Base-by-base conservation (phyloP, 2,329 filamentous ascomycete genomes). In the Lizonia empirigonia region DNA sequence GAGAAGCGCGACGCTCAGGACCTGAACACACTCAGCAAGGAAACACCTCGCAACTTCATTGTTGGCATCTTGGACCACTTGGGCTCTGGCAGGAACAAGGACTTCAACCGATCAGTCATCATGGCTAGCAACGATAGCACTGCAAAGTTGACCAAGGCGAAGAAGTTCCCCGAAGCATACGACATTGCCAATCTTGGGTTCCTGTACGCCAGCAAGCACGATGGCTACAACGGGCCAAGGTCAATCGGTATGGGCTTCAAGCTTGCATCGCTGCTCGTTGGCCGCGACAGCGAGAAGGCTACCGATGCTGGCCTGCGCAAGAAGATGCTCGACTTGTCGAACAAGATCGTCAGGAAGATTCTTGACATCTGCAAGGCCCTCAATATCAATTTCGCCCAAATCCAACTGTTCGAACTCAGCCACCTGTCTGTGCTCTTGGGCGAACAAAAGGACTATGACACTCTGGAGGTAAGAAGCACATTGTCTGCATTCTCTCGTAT, bases 361-460 rank as follows among this genome's bases (percentile, higher is more conserved):
- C 61, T 80, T 2, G 62, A 67, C 2, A 72, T 77, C 32, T 68
- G 76, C 56, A 68, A 67, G 44, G 68, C 65, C 4, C 60, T 74
- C 35, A 72, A 76, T 26, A 72, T 79, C 60, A 76, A 77, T 56
- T 67, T 79, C 22, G 71, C 75, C 10, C 70, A 74, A 36, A 65
- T 80, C 38, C 67, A 78, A 27, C 62, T 64, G 18, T 61, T 65
- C 24, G 71, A 79, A 42, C 59, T 80, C 20, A 78, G 76, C 60
- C 70, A 69, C 23, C 57, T 80, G 16, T 74, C 77, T 15, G 68
- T 64, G 7, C 59, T 79, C 0, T 67, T 80, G 8, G 77, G 76
- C 41, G 74, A 77, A 46, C 75, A 78, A 50, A 44, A 74, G 37
- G 76, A 80, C 58, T 78, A 78, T 63, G 63, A 68, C 34, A 76